phyloP scores from a whole-genome alignment of 106 monocot species.

The Apostasia shenzhenica region DNA sequence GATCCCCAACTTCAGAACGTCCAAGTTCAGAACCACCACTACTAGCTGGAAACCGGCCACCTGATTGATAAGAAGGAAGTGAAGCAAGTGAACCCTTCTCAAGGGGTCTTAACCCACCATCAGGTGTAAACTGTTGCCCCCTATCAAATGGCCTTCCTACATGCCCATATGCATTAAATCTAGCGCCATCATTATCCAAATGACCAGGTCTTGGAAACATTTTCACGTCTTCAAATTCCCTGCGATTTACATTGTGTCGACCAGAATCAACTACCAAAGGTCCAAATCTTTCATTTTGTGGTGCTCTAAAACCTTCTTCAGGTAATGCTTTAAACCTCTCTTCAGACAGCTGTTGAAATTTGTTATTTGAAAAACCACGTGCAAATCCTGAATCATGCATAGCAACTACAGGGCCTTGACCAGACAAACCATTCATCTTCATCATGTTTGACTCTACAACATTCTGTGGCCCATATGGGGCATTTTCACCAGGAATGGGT shows the following conservation, averaged over 20 bases:
- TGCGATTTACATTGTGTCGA: constrained; percentile 19
- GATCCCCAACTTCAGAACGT: constrained; percentile 20
- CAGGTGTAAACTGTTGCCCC: constrained; percentile 8
- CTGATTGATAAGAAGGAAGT: constrained; percentile 17
- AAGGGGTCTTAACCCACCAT: constrained; percentile 26
- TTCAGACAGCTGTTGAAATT: constrained; percentile 34
- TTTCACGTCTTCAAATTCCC: constrained; percentile 65
- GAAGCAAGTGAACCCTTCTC: constrained; percentile 11
- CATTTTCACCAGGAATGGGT: constrained; percentile 7
- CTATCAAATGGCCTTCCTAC: constrained; percentile 34
- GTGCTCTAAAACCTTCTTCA: constrained; percentile 28
- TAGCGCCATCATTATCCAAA: constrained; percentile 41
- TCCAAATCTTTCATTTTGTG: constrained; percentile 18
- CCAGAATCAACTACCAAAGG: constrained; percentile 24
- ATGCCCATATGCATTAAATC: constrained; percentile 35
- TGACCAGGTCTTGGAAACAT: constrained; percentile 51
- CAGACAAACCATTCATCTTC: constrained; percentile 33
- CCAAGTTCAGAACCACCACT: constrained; percentile 14
- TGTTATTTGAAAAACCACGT: constrained; percentile 24
- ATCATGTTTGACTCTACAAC: constrained; percentile 10
- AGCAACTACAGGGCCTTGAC: constrained; percentile 11
- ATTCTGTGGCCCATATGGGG: constrained; percentile 12
- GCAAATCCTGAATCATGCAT: constrained; percentile 22
- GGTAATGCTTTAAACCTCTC: constrained; percentile 30
- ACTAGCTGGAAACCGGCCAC: constrained; percentile 17